Conservation (phyloP, 2,329 filamentous ascomycete species). For the Diaporthe helianthi region DNA sequence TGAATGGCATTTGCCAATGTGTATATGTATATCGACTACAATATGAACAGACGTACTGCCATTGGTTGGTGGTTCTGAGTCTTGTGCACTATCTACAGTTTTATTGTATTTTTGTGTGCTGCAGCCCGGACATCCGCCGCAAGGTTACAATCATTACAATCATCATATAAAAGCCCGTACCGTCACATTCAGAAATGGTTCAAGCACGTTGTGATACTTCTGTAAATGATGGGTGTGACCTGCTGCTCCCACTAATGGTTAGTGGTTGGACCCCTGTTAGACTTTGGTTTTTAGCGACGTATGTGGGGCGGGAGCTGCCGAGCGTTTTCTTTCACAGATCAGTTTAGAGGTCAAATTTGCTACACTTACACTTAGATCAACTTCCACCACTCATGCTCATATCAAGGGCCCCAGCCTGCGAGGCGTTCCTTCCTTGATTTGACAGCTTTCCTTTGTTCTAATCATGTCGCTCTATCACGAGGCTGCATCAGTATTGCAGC, state of each 20-base stretch:
- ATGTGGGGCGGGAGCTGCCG: constrained; percentile 6
- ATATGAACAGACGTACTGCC: neutral
- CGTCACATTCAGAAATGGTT: too few relatives aligned
- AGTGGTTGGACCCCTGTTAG: neutral
- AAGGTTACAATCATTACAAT: too few relatives aligned
- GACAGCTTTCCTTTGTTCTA: neutral
- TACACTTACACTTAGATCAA: neutral
- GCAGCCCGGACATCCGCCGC: too few relatives aligned
- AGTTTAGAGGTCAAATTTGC: neutral
- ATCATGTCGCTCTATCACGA: constrained; percentile 95
- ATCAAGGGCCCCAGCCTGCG: neutral
- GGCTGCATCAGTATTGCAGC: constrained; percentile 76
- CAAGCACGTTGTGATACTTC: too few relatives aligned
- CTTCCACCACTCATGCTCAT: neutral
- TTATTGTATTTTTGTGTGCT: neutral
- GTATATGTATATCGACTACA: constrained; percentile 20
- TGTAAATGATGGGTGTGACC: neutral
- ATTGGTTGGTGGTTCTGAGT: neutral
- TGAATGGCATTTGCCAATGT: neutral
- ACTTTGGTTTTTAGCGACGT: neutral
- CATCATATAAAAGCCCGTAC: too few relatives aligned
- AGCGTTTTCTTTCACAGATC: neutral
- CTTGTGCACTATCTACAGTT: too few relatives aligned
- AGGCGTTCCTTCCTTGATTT: neutral
- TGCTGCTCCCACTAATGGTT: too few relatives aligned